A percentile compares a stretch with the other conserved stretches of the same genome.
These are phyloP conservation scores for Penicillium samsonianum DNA, from an alignment of 495 filamentous ascomycete genomes.

Conservation along the genomic window DNA sequence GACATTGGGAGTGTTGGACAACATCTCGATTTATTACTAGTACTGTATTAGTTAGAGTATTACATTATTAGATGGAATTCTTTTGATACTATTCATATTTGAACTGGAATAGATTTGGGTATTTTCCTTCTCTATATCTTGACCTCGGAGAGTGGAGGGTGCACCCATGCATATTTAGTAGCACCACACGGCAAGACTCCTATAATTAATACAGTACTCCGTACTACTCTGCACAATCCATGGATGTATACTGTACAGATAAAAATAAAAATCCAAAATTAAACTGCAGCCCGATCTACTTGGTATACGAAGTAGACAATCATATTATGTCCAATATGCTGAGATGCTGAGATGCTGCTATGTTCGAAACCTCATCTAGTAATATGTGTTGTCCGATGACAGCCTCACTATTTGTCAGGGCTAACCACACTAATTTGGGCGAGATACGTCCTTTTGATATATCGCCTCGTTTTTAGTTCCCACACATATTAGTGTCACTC, in stretches of 20 bases:
- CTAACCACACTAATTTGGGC: background rate
- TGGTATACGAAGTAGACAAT: background rate
- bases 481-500: constrained; percentile 31
- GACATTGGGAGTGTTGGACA: too few species aligned
- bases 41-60: background rate
- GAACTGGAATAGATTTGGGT: background rate
- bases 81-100: too few species aligned
- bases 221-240: background rate
- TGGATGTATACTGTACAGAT: background rate
- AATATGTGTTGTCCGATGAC: constrained; percentile 11
- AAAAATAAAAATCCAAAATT: background rate
- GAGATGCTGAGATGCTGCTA: too few species aligned
- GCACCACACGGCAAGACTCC: background rate
- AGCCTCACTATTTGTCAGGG: constrained; percentile 10
- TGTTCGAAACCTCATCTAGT: background rate
- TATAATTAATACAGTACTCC: background rate
- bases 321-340: constrained; percentile 10
- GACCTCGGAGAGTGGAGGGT: background rate
- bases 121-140: background rate
- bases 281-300: background rate
- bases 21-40: background rate
- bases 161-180: background rate
- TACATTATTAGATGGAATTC: background rate
- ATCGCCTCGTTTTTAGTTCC: constrained; percentile 11
- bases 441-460: background rate